A percentile compares a stretch with the other conserved stretches of the same genome.
Evolutionary conservation across 345 rosid genomes (phyloP).

Genomic region (Bruguiera sexangula): DNA sequence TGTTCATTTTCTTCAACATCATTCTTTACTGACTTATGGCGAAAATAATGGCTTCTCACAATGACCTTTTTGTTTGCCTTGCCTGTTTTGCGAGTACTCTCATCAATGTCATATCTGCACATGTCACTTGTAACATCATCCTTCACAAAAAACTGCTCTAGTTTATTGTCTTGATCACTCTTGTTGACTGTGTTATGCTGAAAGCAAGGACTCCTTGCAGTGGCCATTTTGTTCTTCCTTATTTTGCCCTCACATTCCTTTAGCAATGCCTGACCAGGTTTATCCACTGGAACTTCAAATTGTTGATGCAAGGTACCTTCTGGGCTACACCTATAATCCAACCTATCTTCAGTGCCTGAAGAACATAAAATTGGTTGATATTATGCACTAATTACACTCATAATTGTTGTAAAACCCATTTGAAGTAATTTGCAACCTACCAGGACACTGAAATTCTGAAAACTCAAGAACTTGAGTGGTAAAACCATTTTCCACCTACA

Average conservation of each 20-base stretch:
- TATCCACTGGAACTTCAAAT: conserved; percentile 21
- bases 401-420: not conserved
- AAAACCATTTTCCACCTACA: conserved; percentile 46
- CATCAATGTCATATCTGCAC: not conserved
- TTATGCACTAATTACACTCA: not conserved
- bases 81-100: conserved; percentile 5
- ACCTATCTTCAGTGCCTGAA: conserved; percentile 18
- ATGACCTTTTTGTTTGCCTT: conserved; percentile 10
- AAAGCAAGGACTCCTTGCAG: conserved; percentile 63
- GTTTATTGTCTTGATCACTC: conserved; percentile 34
- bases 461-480: conserved; percentile 14
- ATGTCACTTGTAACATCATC: conserved; percentile 23
- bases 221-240: conserved; percentile 42
- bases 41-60: conserved; percentile 25
- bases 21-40: conserved; percentile 7
- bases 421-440: conserved; percentile 22
- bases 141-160: conserved; percentile 27
- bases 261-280: conserved; percentile 26
- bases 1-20: conserved; percentile 6
- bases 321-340: conserved; percentile 19
- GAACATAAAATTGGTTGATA: conserved; percentile 9
- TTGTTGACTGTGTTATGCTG: conserved; percentile 45
- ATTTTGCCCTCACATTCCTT: conserved; percentile 39
- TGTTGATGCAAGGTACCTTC: conserved; percentile 23
- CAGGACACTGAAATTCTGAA: conserved; percentile 29